phyloP scores from a whole-genome alignment of 2,329 filamentous ascomycete genomes.

The Aspergillus arachidicola region DNA sequence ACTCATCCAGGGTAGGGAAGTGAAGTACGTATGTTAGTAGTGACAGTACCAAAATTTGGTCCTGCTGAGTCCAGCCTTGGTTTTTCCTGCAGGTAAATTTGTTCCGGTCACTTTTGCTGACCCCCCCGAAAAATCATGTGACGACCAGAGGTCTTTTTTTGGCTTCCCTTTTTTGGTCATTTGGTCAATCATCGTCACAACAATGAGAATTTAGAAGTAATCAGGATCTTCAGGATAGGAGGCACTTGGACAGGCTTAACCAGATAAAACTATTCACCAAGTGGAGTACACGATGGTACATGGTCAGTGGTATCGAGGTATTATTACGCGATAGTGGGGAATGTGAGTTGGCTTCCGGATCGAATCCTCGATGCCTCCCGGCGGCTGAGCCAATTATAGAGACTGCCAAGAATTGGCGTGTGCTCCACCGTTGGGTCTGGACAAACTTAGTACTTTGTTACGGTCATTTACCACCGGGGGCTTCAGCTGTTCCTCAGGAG shows the following conservation, averaged over 20 bases:
- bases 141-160: background rate
- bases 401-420: conserved; percentile 16
- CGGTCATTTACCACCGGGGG: background rate
- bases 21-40: too few relatives aligned
- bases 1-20: background rate
- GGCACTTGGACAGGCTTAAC: background rate
- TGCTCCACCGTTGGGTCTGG: conserved; percentile 24
- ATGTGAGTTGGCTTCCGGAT: conserved; percentile 21
- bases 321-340: conserved; percentile 18
- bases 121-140: background rate
- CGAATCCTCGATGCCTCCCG: conserved; percentile 17
- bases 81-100: background rate
- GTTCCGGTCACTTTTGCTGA: background rate
- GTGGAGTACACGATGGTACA: conserved; percentile 1
- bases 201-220: background rate
- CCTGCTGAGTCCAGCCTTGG: background rate
- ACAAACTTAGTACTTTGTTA: conserved; percentile 17
- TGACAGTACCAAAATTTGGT: background rate
- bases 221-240: conserved; percentile 2
- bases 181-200: background rate
- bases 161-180: background rate
- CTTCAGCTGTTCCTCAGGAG: background rate
- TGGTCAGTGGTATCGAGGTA: conserved; percentile 4
- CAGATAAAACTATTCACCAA: conserved; percentile 1
- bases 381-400: conserved; percentile 20